Evolutionary conservation across 2,329 filamentous ascomycete genomes (phyloP), one percentile per base, ranked within the genome.

Genomic region (Anisogramma anomala): DNA sequence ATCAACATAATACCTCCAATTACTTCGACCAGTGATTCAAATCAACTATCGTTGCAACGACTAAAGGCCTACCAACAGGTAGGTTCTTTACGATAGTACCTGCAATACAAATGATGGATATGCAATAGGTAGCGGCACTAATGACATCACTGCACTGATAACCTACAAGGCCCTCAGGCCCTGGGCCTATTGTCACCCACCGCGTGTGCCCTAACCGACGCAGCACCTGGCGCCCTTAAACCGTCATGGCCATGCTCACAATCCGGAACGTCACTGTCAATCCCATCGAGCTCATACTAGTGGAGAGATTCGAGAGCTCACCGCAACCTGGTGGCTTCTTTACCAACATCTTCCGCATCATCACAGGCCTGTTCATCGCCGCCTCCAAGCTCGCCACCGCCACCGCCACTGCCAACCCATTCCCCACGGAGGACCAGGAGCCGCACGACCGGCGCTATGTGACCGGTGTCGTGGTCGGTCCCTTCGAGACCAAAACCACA

Each of bases 401-500:
- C 38, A 63, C 65, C 13, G 51, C 57, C 32, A 25, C 42, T 7
- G 10, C 42, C 3, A 33, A 40, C 15, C 37, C 35, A 14, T 22
- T 15, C 6, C 28, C 57, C 43, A 39, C 49, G 39, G 47, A 58
- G 51, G 50, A 53, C 52, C 45, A 64, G 15, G 60, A 33, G 27
- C 43, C 49, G 10, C 38, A 36, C 22, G 36, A 69, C 33, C 68
- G 69, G 10, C 66, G 80, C 46, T 73, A 83, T 49, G 64, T 84
- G 33, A 69, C 73, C 3, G 48, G 27, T 8, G 61, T 93, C 23
- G 61, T 61, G 19, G 59, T 93, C 42, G 71, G 72, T 5, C 74
- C 85, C 4, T 94, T 93, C 59, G 67, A 74, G 49, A 74, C 74
- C 7, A 66, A 70, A 47, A 64, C 64, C 28, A 83, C 82, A 1